These are phyloP conservation scores for Citrus sp. DNA, from an alignment of 345 rosid genomes.

Conservation along the genomic window DNA sequence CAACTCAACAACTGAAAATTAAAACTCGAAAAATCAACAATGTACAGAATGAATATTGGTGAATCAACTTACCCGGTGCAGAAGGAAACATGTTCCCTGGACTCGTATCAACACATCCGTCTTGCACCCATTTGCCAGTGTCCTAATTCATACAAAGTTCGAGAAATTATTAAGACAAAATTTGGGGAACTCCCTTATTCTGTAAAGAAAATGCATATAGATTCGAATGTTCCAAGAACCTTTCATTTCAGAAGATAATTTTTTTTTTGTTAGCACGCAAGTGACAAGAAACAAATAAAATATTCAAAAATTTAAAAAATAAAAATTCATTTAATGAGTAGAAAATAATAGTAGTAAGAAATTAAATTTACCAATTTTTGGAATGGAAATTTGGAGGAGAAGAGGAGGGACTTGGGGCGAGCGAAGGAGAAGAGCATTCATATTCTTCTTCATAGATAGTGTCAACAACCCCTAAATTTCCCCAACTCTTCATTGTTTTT, in stretches of 20 bases:
- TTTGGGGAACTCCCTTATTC: neutral
- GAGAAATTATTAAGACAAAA: neutral
- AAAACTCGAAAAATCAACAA: neutral
- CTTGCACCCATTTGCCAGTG: slow-evolving; percentile 41
- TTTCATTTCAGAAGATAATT: too few relatives aligned
- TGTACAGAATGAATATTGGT: neutral
- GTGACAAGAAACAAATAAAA: neutral
- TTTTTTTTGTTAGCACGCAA: too few relatives aligned
- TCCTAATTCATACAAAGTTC: slow-evolving; percentile 30
- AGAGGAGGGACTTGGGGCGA: slow-evolving; percentile 30
- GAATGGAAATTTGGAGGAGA: slow-evolving; percentile 42
- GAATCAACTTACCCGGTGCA: slow-evolving; percentile 58
- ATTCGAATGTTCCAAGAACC: too few relatives aligned
- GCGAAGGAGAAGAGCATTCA: slow-evolving; percentile 32
- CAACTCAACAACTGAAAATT: neutral
- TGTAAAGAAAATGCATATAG: neutral
- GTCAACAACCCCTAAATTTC: slow-evolving; percentile 58
- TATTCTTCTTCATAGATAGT: slow-evolving; percentile 85
- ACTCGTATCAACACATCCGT: slow-evolving; percentile 63
- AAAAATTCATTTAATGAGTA: too few relatives aligned
- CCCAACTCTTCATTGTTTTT: slow-evolving; percentile 47
- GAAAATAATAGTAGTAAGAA: neutral
- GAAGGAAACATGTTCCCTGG: slow-evolving; percentile 57
- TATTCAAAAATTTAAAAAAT: neutral
- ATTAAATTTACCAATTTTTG: neutral